phyloP scores from a whole-genome alignment of 768 basidiomycete genomes.

The Tylopilus subfusipes region DNA sequence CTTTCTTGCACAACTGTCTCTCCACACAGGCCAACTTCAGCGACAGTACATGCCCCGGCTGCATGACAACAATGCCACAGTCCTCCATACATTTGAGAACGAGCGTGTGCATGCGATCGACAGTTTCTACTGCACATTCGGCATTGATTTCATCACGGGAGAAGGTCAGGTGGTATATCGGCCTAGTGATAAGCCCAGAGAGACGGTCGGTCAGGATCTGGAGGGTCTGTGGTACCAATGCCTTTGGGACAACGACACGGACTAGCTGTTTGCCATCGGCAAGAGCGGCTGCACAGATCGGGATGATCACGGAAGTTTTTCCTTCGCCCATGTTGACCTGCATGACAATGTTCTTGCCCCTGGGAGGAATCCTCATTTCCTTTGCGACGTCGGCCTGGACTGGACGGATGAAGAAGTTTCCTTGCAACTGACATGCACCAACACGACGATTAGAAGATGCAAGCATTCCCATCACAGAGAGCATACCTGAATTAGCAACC shows the following conservation, averaged over 20 bases:
- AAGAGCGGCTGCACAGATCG: constrained; percentile 38
- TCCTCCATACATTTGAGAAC: too few species aligned
- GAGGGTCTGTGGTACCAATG: constrained; percentile 47
- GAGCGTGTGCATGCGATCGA: too few species aligned
- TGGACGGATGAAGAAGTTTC: constrained; percentile 40
- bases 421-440: constrained; percentile 41
- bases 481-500: not conserved
- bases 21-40: constrained; percentile 48
- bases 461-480: not conserved
- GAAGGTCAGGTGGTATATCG: constrained; percentile 48
- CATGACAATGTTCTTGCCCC: constrained; percentile 35
- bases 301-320: constrained; percentile 37
- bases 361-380: constrained; percentile 48
- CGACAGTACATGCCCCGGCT: constrained; percentile 54
- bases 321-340: constrained; percentile 36
- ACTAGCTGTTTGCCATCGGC: constrained; percentile 43
- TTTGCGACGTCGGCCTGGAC: constrained; percentile 41
- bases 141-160: constrained; percentile 26
- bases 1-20: constrained; percentile 13
- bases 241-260: constrained; percentile 37
- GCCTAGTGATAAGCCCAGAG: constrained; percentile 43
- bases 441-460: not conserved
- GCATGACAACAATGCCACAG: constrained; percentile 47
- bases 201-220: constrained; percentile 43
- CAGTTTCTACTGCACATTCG: too few species aligned